Evolutionary conservation across 2,329 filamentous ascomycete species (phyloP), one percentile per base, ranked within the genome.

Genomic region (Tolypocladium paradoxum): DNA sequence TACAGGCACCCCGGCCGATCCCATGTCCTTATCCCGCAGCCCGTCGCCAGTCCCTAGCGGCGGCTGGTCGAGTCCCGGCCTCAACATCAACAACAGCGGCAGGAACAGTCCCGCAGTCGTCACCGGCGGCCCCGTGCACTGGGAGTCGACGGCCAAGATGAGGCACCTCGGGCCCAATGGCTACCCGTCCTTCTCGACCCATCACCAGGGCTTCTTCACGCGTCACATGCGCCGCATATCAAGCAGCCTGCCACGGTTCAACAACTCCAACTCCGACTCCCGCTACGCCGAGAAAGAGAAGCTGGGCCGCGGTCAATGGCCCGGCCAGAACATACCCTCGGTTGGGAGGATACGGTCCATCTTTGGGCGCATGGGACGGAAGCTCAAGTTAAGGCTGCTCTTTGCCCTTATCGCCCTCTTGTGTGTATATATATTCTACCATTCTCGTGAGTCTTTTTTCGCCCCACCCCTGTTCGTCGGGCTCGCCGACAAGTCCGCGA

Each of bases 1-100:
- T 9, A 8, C 68, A 79, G 76, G 79, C 64, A 83, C 77, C 50
- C 77, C 82, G 45, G 76, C 72, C 61, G 64, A 70, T 60, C 71
- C 74, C 63, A 96, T 96, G 91, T 88, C 88, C 60, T 74, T 92
- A 57, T 93, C 90, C 60, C 84, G 90, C 71, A 95, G 89, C 65
- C 89, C 91, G 50, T 96, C 90, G 53, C 92, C 91, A 57, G 80
- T 83, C 57, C 86, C 84, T 56, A 87, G 87, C 63, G 90, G 89
- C 65, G 90, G 90, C 62, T 96, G 92, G 91, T 83, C 88, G 53
- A 93, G 86, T 71, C 90, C 87, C 53, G 88, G 85, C 58, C 78
- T 89, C 65, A 86, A 82, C 64, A 83, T 87, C 56, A 83, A 82
- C 58, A 88, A 82, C 58, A 88, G 85, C 67, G 85, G 85, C 56